Base-by-base conservation (phyloP, 1,139 yeast species). In the Yarrowia galli region DNA sequence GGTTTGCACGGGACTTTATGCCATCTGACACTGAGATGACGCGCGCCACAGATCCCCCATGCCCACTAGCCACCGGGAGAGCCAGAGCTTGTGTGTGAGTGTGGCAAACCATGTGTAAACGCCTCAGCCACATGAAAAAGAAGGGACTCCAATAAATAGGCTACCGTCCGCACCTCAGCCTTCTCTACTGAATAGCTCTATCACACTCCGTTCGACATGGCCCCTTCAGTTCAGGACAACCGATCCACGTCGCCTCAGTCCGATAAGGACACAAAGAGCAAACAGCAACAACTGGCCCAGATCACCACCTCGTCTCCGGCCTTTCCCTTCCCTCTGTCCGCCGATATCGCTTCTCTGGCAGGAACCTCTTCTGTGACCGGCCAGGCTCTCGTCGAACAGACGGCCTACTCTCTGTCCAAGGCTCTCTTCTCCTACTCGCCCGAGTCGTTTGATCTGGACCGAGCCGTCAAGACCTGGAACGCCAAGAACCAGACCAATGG, bases 391-490 rank as follows among this genome's bases (percentile, higher is more conserved):
- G 84, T 91, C 70, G 84, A 86, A 74, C 90, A 90, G 72, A 83
- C 89, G 7, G 79, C 89, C 48, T 91, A 89, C 76, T 80, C 89
- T 43, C 79, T 88, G 70, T 82, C 89, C 63, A 82, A 84, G 71
- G 84, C 87, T 72, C 82, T 92, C 68, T 92, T 92, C 79, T 85
- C 89, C 69, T 92, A 89, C 69, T 83, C 89, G 49, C 89, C 90
- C 16, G 85, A 86, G 64, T 82, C 85, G 15, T 85, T 86, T 73
- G 81, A 85, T 69, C 79, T 89, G 67, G 95, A 89, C 75, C 79
- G 84, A 23, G 83, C 88, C 65, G 77, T 91, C 71, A 82, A 82
- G 71, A 77, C 83, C 67, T 91, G 97, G 97, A 77, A 66, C 22
- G 53, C 70, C 22, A 70, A 84, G 63, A 80, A 81, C 56, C 84